Base-by-base conservation (phyloP, 23 red algal species). In the Gracilaria gracilis region DNA sequence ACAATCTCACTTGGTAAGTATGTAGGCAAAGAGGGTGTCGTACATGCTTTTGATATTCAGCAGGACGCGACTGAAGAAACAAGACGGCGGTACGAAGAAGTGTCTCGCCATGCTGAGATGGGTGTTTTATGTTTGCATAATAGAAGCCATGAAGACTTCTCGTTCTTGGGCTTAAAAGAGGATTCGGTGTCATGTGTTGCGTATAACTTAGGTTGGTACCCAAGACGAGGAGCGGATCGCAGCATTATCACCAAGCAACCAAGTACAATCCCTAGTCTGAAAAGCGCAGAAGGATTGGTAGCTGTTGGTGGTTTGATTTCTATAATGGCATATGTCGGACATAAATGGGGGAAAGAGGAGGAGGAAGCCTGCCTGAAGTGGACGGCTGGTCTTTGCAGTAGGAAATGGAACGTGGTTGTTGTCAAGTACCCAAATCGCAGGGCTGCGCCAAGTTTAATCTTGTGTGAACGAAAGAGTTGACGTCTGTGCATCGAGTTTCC, bases 171-270 rank as follows among this genome's bases (percentile, higher is more conserved):
- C 20, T n/a, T 98, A n/a, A 44, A 55, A 13, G 50, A 62, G 14
- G 72, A 76, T 9, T 84, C 75, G 33, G 85, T 98, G 9, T 84
- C 76, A 35, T 57, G 61, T 79, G 83, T 98, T 19, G 93, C 72
- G 38, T 98, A 98, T 38, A 98, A 98, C 69, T 82, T 98, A 25
- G 96, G 96, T 20, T 98, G 88, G 80, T 88, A 91, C 27, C 96
- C 96, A 0, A 79, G 79, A 37, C 53, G 65, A 50, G 62, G 64
- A 21, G 87, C 75, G 9, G 91, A 95, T 71, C 78, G 93, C 5
- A 86, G 58, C 37, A 85, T 94, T 40, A 74, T 88, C 9, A 98
- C 96, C 25, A 71, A 13, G 50, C 70, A 78, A 9, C 20, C 20
- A 23, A 87, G 70, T 46, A 98, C 96, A 24, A 61, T 92, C 24